These are phyloP conservation scores for Penicillium lividum DNA, from an alignment of 495 filamentous ascomycete genomes.

Conservation along the genomic window DNA sequence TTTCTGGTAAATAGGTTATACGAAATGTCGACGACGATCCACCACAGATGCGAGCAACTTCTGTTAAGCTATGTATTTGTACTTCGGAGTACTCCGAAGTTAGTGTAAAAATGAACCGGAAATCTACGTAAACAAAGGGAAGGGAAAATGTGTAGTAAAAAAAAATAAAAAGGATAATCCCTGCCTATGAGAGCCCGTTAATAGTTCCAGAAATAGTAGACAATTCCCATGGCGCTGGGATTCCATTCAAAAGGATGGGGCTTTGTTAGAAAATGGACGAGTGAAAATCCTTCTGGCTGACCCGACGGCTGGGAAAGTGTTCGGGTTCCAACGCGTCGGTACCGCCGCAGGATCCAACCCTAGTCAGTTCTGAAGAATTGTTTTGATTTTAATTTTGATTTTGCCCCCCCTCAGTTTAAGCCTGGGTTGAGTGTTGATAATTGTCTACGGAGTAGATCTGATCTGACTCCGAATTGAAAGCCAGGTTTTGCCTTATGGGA, in stretches of 20 bases:
- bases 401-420: neutral
- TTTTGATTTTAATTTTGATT: neutral
- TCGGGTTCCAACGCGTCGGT: conserved; percentile 30
- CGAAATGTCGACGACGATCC: neutral
- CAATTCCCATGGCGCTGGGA: conserved; percentile 22
- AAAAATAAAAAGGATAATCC: neutral
- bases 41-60: no score
- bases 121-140: neutral
- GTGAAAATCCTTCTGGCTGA: conserved; percentile 23
- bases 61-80: no score
- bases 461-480: neutral
- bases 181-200: neutral
- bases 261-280: conserved; percentile 21
- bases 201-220: conserved; percentile 9
- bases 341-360: conserved; percentile 22
- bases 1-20: neutral
- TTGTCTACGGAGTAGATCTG: neutral
- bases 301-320: conserved; percentile 28
- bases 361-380: neutral
- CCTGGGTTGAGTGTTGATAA: neutral
- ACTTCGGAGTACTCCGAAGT: conserved; percentile 20
- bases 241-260: conserved; percentile 20
- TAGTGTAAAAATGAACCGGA: neutral
- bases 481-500: neutral
- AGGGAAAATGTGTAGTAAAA: neutral